These are phyloP conservation scores for Saururus chinensis DNA, from an alignment of 164 flowering plant species.

Conservation along the genomic window DNA sequence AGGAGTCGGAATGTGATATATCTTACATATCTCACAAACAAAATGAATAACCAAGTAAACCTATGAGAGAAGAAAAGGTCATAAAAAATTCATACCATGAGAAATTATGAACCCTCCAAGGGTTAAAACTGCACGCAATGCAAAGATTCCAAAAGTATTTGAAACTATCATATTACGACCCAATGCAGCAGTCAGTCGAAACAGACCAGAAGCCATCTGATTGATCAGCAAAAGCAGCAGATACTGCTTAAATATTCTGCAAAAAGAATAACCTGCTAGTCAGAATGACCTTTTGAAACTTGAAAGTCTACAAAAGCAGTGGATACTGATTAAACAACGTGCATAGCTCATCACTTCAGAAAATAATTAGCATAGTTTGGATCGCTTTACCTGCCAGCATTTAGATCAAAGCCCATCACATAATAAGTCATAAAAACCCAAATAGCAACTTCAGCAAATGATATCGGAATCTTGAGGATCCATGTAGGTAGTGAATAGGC, in stretches of 20 bases:
- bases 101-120: slow-evolving; percentile 13
- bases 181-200: slow-evolving; percentile 6
- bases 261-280: not conserved
- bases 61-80: not conserved
- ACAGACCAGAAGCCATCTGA: slow-evolving; percentile 8
- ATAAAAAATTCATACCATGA: slow-evolving; percentile 1
- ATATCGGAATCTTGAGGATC: slow-evolving; percentile 12
- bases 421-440: slow-evolving; percentile 11
- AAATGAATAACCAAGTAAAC: not conserved
- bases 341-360: too few species aligned
- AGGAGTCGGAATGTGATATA: not conserved
- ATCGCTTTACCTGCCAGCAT: slow-evolving; percentile 6
- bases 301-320: not conserved
- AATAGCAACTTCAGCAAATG: slow-evolving; percentile 7
- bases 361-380: not conserved
- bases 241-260: slow-evolving; percentile 12
- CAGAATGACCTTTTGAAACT: not conserved
- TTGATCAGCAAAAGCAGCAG: slow-evolving; percentile 3
- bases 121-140: slow-evolving; percentile 6
- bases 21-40: not conserved
- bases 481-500: slow-evolving; percentile 11
- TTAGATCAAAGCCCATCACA: slow-evolving; percentile 14
- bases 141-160: slow-evolving; percentile 12
- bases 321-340: too few species aligned
- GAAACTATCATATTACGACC: slow-evolving; percentile 13